A percentile compares a stretch with the other conserved stretches of the same genome.
These are phyloP conservation scores for Saccharomycopsis malanga DNA, from an alignment of 805 yeast species.

Conservation along the genomic window DNA sequence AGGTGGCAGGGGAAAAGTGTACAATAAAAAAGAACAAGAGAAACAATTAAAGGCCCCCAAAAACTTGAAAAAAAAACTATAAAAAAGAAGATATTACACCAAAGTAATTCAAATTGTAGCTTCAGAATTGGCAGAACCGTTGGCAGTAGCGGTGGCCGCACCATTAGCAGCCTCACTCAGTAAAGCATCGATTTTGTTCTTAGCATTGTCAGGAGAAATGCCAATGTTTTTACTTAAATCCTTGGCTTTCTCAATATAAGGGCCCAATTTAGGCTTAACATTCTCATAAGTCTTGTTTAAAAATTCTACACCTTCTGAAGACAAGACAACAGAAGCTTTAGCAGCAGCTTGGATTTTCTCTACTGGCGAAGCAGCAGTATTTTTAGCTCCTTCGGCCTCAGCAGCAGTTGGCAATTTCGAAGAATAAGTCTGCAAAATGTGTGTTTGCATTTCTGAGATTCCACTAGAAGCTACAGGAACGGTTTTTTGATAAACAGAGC, in stretches of 20 bases:
- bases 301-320: slow-evolving; percentile 30
- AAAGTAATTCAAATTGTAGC: neutral
- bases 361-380: slow-evolving; percentile 22
- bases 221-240: slow-evolving; percentile 14
- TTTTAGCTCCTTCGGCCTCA: slow-evolving; percentile 23
- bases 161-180: slow-evolving; percentile 22
- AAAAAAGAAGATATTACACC: neutral
- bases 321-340: slow-evolving; percentile 32
- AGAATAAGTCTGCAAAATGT: slow-evolving; percentile 29
- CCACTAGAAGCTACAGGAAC: slow-evolving; percentile 25
- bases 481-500: slow-evolving; percentile 27
- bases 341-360: slow-evolving; percentile 30
- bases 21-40: neutral
- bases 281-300: slow-evolving; percentile 18
- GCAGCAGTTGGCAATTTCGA: slow-evolving; percentile 23
- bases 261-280: slow-evolving; percentile 29
- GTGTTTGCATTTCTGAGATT: slow-evolving; percentile 22
- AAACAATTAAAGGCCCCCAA: neutral
- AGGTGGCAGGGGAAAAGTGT: neutral
- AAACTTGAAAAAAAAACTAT: neutral
- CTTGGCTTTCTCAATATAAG: slow-evolving; percentile 27
- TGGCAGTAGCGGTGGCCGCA: slow-evolving; percentile 8
- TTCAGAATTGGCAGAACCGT: slow-evolving; percentile 3
- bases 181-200: slow-evolving; percentile 24
- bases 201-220: slow-evolving; percentile 23